A percentile compares a stretch with the other conserved stretches of the same genome.
phyloP scores from a whole-genome alignment of 306 rosid genomes.

The Fagus crenata region DNA sequence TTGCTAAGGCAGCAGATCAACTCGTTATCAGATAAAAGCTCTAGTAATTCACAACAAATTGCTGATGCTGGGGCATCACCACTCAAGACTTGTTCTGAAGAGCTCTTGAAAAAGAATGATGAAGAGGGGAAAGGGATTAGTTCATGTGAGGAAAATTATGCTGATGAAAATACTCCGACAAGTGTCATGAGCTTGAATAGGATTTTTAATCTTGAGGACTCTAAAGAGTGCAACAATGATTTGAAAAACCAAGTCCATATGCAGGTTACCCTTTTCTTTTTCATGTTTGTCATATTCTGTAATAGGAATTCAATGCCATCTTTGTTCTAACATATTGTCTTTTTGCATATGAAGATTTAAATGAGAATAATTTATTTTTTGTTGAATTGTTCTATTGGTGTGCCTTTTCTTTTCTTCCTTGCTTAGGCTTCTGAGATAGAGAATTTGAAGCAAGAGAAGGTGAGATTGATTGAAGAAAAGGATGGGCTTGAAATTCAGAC shows the following conservation, averaged over 20 bases:
- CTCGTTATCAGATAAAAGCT: slow-evolving; percentile 42
- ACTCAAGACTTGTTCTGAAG: slow-evolving; percentile 26
- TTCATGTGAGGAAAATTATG: slow-evolving; percentile 37
- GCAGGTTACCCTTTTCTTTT: slow-evolving; percentile 50
- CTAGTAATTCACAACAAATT: slow-evolving; percentile 29
- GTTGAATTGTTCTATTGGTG: slow-evolving; percentile 7
- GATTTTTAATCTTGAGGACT: slow-evolving; percentile 48
- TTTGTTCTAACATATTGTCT: slow-evolving; percentile 5
- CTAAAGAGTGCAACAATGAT: slow-evolving; percentile 40
- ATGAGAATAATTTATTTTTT: neutral
- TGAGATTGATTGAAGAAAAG: slow-evolving; percentile 64
- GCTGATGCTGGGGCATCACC: slow-evolving; percentile 33
- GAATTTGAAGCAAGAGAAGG: slow-evolving; percentile 72
- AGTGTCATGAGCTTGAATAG: slow-evolving; percentile 57
- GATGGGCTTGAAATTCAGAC: slow-evolving; percentile 76
- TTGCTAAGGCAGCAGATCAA: slow-evolving; percentile 57
- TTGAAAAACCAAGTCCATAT: slow-evolving; percentile 47
- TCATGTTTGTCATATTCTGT: slow-evolving; percentile 23
- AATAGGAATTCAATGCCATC: slow-evolving; percentile 9
- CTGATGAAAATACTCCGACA: slow-evolving; percentile 46
- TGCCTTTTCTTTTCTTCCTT: slow-evolving; percentile 23
- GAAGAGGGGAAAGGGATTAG: slow-evolving; percentile 34
- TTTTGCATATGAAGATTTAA: slow-evolving; percentile 10
- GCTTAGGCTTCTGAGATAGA: slow-evolving; percentile 71
- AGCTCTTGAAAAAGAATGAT: slow-evolving; percentile 31